phyloP scores from a whole-genome alignment of 257 asterid genomes.

The Solanum paucissectum region DNA sequence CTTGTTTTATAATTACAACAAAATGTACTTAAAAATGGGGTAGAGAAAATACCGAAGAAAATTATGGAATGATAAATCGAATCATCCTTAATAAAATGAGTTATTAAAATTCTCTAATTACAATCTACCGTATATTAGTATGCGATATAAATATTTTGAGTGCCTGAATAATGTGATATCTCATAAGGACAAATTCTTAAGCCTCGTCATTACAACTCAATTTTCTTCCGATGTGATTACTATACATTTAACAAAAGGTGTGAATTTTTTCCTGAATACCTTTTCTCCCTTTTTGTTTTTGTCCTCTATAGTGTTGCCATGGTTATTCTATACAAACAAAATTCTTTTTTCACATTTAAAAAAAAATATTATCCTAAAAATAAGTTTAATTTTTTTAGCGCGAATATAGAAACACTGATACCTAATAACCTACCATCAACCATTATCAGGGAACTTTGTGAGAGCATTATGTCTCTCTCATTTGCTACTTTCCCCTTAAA shows the following conservation, averaged over 20 bases:
- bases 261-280: not conserved
- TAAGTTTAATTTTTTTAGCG: no score
- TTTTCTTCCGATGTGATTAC: not conserved
- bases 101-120: not conserved
- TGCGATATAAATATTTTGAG: not conserved
- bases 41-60: not conserved
- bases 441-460: not conserved
- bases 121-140: no score
- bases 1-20: not conserved
- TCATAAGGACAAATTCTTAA: not conserved
- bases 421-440: not conserved
- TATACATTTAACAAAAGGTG: not conserved
- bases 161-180: not conserved
- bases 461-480: not conserved
- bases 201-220: not conserved
- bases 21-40: not conserved
- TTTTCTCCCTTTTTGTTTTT: not conserved
- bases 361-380: not conserved
- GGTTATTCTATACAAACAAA: not conserved
- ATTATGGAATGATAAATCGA: no score
- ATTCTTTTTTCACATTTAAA: not conserved
- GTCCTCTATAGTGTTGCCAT: not conserved
- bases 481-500: not conserved
- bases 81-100: no score
- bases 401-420: not conserved